Evolutionary conservation across 2,329 filamentous ascomycete species (phyloP), one percentile per base, ranked within the genome.

Genomic region (Microcera coccophila): DNA sequence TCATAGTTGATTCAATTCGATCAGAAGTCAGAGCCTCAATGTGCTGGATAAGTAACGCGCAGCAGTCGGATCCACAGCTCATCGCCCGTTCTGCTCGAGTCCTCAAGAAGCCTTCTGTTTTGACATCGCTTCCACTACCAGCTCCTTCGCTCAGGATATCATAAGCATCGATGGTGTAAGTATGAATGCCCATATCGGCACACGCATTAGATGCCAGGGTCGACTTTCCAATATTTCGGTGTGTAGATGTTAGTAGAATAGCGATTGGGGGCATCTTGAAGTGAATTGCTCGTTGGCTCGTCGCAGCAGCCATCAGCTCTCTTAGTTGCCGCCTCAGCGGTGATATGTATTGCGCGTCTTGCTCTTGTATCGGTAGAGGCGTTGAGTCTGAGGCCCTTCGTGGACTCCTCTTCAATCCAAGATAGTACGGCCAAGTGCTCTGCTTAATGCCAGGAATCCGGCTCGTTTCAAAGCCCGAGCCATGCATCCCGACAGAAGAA

Each of bases 171-270:
- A 98, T 87, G 1, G 80, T 69, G 62, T 95, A 97, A 0, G 83
- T 86, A 62, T 98, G 93, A 14, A 97, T 73, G 3, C 93, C 93
- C 49, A 96, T 84, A 57, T 96, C 91, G 3, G 85, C 78, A 62
- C 90, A 95, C 4, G 90, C 90, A 33, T 81, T 79, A 2, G 73
- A 75, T 0, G 88, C 88, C 17, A 90, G 69, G 3, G 84, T 86
- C n/a, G 87, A 76, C 64, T 98, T 98, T 38, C 93, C 93, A 54
- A 97, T 95, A 47, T 88, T 87, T 34, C 93, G 82, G 65, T 98
- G 93, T 2, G 89, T 94, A 2, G 93, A 97, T 2, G 87, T 87
- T 5, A 98, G 72, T 3, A 98, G 75, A 26, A 98, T 85, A 2
- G 90, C 89, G 14, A 96, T 76, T 0, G 93, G 88, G 3, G 91